Base-by-base conservation (phyloP, 169 alveolate species). In the Theileria sp. region DNA sequence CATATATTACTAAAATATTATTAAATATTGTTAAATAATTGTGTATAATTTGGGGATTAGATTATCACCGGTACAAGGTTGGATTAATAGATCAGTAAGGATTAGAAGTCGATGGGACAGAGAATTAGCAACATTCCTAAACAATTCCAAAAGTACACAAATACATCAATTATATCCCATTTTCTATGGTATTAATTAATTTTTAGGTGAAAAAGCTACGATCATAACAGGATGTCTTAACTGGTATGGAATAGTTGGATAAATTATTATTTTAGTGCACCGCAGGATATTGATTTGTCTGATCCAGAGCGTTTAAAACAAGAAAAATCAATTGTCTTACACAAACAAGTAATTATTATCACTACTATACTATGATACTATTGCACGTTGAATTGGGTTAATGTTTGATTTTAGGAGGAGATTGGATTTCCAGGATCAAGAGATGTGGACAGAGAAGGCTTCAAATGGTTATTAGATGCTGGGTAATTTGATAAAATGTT, bases 211-310 rank as follows among this genome's bases (percentile, higher is more conserved):
- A 8, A 79, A 79, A 34, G 86, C 86, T 10, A 78, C 62, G 1
- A 56, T 79, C 9, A 6, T 79, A 0, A 58, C 74, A 19, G 86
- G 86, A 15, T 56, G 72, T 25, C 75, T 79, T 13, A 79, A 79
- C 66, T 77, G 85, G 85, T 77, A 77, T 15, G 65, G 38, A n/a
- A 54, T 5, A 19, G 17, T 26, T 19, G 13, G 0, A 7, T 26
- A 34, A 49, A 62, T 28, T 25, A 21, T 9, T 19, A n/a, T n/a
- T 17, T 19, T 49, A 70, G 86, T 62, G 79, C 86, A 32, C 86
- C 86, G 26, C 76, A 79, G 75, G 86, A 79, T 64, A 79, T 79
- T 62, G 86, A 79, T 30, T 75, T 79, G 6, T 70, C 80, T 28
- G 75, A 79, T 62, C 75, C 86, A 0, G 86, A 34, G 15, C 56